phyloP scores from a whole-genome alignment of 371 early-diverging fungal species.

The Catenaria anguillulae region DNA sequence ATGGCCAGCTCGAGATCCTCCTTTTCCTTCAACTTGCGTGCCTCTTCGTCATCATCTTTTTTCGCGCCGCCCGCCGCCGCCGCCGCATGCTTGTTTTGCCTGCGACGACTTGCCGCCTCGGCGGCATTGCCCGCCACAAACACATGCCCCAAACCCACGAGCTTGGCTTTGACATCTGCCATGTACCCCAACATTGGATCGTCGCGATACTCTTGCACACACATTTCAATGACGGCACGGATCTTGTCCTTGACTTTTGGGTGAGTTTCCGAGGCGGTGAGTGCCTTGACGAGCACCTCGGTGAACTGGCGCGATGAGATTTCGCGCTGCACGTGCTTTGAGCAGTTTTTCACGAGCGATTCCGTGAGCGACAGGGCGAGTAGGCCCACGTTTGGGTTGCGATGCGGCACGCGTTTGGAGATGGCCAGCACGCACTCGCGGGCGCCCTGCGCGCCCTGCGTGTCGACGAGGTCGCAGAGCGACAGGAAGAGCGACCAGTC shows the following conservation, averaged over 20 bases:
- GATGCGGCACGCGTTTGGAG: slow-evolving; percentile 51
- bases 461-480: too few species aligned
- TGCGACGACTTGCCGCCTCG: neutral
- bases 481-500: too few species aligned
- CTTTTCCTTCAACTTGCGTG: slow-evolving; percentile 69
- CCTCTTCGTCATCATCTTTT: slow-evolving; percentile 16
- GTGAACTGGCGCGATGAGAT: slow-evolving; percentile 74
- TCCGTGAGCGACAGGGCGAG: slow-evolving; percentile 63
- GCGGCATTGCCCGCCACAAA: slow-evolving; percentile 8
- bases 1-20: slow-evolving; percentile 81
- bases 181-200: slow-evolving; percentile 69
- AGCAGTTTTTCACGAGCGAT: slow-evolving; percentile 79
- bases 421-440: slow-evolving; percentile 56
- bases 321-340: slow-evolving; percentile 57
- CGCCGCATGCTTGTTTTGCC: slow-evolving; percentile 7
- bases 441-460: slow-evolving; percentile 35
- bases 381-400: slow-evolving; percentile 72
- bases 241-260: slow-evolving; percentile 58
- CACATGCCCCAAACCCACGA: slow-evolving; percentile 28
- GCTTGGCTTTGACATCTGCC: slow-evolving; percentile 67
- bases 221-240: slow-evolving; percentile 73
- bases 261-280: slow-evolving; percentile 58
- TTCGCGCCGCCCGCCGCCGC: neutral
- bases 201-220: slow-evolving; percentile 68
- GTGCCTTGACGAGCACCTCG: slow-evolving; percentile 54